Evolutionary conservation across 352 stramenopile species (phyloP).

Genomic region (Pythium aristosporum): DNA sequence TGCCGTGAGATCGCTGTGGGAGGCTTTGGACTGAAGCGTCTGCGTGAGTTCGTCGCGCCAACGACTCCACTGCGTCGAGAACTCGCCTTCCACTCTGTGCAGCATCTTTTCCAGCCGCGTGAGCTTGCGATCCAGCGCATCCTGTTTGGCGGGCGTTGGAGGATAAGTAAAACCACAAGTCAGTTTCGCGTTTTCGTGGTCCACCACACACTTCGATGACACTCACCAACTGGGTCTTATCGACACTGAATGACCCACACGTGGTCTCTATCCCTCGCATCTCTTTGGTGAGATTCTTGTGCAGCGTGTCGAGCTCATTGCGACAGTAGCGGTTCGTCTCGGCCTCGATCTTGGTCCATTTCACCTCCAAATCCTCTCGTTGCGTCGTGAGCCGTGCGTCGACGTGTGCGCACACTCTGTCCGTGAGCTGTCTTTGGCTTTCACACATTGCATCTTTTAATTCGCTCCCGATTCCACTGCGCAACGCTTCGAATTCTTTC

Average conservation of each 20-base stretch:
- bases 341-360: neutral
- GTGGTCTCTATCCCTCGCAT: neutral
- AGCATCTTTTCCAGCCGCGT: slow-evolving; percentile 21
- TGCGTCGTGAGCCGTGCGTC: slow-evolving; percentile 10
- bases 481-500: neutral
- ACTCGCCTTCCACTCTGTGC: slow-evolving; percentile 1
- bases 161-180: neutral
- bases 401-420: slow-evolving; percentile 10
- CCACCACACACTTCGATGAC: neutral
- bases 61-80: slow-evolving; percentile 1
- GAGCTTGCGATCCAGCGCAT: slow-evolving; percentile 10
- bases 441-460: neutral
- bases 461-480: neutral
- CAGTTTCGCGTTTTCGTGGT: neutral
- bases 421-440: slow-evolving; percentile 5
- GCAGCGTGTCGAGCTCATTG: neutral
- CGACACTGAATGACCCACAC: neutral
- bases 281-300: neutral
- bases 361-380: neutral
- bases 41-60: slow-evolving; percentile 2
- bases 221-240: neutral
- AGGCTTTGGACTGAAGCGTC: slow-evolving; percentile 7
- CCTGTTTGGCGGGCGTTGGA: slow-evolving; percentile 1
- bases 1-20: neutral
- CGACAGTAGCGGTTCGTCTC: neutral